phyloP scores from a whole-genome alignment of 2,329 filamentous ascomycete genomes.

The Trichoderma atroviride region DNA sequence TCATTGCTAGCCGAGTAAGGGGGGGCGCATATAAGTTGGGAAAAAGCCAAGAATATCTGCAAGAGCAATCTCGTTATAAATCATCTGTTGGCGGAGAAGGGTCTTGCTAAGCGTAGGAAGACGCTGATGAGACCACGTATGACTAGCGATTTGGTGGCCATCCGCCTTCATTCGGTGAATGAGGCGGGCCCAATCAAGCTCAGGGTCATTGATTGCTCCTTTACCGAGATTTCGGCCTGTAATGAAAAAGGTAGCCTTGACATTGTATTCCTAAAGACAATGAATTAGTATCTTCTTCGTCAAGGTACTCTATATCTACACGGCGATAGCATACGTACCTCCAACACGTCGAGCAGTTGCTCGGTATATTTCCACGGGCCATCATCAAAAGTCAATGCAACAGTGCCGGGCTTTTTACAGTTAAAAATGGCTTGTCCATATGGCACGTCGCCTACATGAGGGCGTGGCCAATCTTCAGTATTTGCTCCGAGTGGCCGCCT shows the following conservation, averaged over 20 bases:
- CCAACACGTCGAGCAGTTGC: constrained; percentile 45
- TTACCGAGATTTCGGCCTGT: constrained; percentile 44
- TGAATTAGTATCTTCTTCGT: accelerated
- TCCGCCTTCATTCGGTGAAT: constrained; percentile 52
- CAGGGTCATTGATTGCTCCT: constrained; percentile 46
- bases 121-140: constrained; percentile 51
- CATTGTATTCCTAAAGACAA: constrained; percentile 33
- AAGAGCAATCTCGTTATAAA: constrained; percentile 48
- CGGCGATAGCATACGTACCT: constrained; percentile 26
- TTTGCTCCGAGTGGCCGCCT: constrained; percentile 53
- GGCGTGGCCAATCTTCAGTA: constrained; percentile 55
- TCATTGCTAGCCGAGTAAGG: constrained; percentile 51
- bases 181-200: constrained; percentile 40
- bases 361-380: constrained; percentile 49
- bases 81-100: constrained; percentile 45
- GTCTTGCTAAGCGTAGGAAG: constrained; percentile 41
- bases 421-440: constrained; percentile 58
- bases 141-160: constrained; percentile 64
- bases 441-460: constrained; percentile 54
- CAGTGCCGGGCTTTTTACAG: constrained; percentile 40
- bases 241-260: constrained; percentile 46
- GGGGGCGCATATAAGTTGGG: constrained; percentile 48
- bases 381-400: constrained; percentile 52
- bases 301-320: accelerated
- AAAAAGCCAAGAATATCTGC: constrained; percentile 45